These are phyloP conservation scores for Polyporus tsugae DNA, from an alignment of 1,284 basidiomycete genomes.

Conservation along the genomic window DNA sequence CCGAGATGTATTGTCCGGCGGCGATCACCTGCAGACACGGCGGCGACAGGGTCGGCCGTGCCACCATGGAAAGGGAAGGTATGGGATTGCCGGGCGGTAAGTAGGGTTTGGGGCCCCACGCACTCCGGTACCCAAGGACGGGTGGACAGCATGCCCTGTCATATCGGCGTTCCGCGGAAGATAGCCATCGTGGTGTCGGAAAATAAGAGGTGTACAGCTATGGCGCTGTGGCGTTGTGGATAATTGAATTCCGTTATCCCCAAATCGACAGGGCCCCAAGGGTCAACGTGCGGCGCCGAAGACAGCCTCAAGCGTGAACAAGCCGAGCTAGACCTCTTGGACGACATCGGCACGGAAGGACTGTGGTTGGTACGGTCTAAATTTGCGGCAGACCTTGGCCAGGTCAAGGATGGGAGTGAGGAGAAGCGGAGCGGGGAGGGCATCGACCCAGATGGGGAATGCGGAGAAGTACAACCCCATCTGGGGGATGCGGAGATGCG, in stretches of 20 bases:
- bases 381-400: background rate
- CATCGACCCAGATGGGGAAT: no score
- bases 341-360: background rate
- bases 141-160: background rate
- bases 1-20: background rate
- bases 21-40: background rate
- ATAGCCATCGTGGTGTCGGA: background rate
- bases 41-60: background rate
- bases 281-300: background rate
- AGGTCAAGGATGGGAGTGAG: background rate
- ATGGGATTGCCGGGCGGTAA: background rate
- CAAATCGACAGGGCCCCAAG: background rate
- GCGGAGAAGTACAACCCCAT: no score
- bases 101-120: constrained; percentile 1
- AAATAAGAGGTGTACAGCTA: background rate
- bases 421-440: background rate
- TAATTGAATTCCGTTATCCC: background rate
- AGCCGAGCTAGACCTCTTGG: background rate
- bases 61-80: background rate
- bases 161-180: background rate
- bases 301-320: background rate
- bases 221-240: background rate
- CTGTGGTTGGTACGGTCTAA: background rate
- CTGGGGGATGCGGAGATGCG: background rate
- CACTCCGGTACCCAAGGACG: constrained; percentile 4